These are phyloP conservation scores for Penicillium sp. DNA, from an alignment of 2,329 filamentous ascomycete genomes.

Conservation along the genomic window DNA sequence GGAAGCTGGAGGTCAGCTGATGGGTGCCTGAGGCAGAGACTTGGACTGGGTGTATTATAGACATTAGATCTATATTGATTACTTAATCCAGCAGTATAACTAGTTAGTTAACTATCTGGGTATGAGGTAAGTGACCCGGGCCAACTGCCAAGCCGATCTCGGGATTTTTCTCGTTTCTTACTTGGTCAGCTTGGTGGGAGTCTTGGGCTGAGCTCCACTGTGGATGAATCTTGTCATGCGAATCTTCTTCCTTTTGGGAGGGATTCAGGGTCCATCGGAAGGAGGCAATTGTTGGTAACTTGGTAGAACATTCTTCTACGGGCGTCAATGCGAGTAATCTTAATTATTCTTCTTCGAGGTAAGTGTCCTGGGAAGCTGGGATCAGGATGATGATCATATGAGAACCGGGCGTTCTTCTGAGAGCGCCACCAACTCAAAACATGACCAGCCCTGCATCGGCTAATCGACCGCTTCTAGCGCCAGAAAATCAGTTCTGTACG, in stretches of 20 bases:
- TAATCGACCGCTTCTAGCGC: conserved; percentile 12
- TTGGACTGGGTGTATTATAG: background rate
- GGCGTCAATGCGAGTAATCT: background rate
- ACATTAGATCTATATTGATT: background rate
- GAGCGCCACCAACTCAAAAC: conserved; percentile 2
- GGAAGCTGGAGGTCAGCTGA: background rate
- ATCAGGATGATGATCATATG: background rate
- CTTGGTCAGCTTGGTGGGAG: background rate
- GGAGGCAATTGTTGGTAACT: background rate
- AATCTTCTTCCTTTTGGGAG: background rate
- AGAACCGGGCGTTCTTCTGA: background rate
- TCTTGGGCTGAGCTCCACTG: background rate
- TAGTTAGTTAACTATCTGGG: too few species aligned
- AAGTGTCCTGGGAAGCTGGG: too few species aligned
- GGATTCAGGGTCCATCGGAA: background rate
- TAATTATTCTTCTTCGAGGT: too few species aligned
- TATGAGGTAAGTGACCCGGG: too few species aligned
- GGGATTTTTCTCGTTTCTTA: background rate
- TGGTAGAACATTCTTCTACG: background rate
- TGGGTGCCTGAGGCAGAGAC: background rate
- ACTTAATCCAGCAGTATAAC: too few species aligned
- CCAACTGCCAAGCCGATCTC: conserved; percentile 4
- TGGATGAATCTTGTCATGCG: background rate
- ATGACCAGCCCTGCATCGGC: conserved; percentile 7
- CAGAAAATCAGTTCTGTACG: conserved; percentile 2